Base-by-base conservation (phyloP, 345 rosid species). In the Cardiospermum halicacabum region DNA sequence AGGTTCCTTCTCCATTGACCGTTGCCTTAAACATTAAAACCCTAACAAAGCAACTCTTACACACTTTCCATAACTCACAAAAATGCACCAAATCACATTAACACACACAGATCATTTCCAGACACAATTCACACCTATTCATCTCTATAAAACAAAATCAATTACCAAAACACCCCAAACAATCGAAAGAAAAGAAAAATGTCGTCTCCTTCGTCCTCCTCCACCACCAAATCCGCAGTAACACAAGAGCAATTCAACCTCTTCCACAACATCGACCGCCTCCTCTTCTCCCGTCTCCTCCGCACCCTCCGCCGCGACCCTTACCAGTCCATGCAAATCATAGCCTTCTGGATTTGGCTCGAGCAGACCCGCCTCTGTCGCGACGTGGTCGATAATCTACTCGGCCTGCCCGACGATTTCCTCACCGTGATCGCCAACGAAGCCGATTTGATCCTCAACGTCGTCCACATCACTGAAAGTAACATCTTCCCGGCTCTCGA, bases 261-360 rank as follows among this genome's bases (percentile, higher is more conserved):
- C 5, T 90, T 88, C 67, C 86, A 90, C 77, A 69, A n/a, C 62
- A 70, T 69, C 7, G 97, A 90, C 43, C 77, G 97, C 37, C 3
- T 1, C 0, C 75, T 84, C 22, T 90, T 81, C 72, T 8, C 59
- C 1, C 62, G 83, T 49, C 84, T 90, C 3, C 80, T 80, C 36
- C 3, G 70, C 45, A 32, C 9, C 25, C 82, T 90, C 25, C 37
- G 65, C 22, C 85, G 85, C 30, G 81, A 84, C 71, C 80, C 77
- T 2, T 28, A 15, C 3, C 70, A 80, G 40, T 81, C 97, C 6
- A 39, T 81, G 64, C 84, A 81, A 3, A 76, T 84, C 58, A 68
- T 88, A 82, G 89, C 84, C 2, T 60, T 88, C 3, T 76, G 81
- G 80, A 28, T 90, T 11, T 90, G 77, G 80, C 80, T 90, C 2